Base-by-base conservation (phyloP, 257 asterid species). In the Paulownia fortunei region DNA sequence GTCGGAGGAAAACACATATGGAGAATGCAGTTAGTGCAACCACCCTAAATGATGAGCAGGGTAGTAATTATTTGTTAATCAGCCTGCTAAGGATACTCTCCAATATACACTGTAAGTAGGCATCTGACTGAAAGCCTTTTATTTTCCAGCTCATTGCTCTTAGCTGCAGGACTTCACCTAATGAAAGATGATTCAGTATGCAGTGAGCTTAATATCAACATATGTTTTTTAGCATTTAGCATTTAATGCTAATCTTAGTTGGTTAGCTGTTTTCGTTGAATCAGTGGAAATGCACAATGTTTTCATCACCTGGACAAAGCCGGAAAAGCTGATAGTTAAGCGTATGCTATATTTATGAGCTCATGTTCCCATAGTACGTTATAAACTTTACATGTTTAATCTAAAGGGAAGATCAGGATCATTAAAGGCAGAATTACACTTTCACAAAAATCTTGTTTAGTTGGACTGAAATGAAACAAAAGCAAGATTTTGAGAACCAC, bases 11-110 rank as follows among this genome's bases (percentile, higher is more conserved):
- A 83, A 86, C 94, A 7, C 92, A 89, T 76, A 92, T 94, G 3
- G 92, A 91, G 76, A 89, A 56, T 52, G 82, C 69, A 47, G 82
- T 79, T 27, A 80, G 68, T 75, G 86, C 88, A 27, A 52, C 81
- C 58, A 54, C 84, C 26, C 9, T 73, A 49, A 92, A 81, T 73
- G 86, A 84, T 83, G 94, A 88, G 56, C 85, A 73, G 73, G 86
- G 86, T 19, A 90, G 84, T 80, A 86, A 86, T 78, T 83, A 87
- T 82, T 78, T 88, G 70, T 60, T 92, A 63, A 79, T 84, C 74
- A 90, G 86, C 87, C 82, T 92, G 83, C 89, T 92, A 16, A 88
- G 89, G 87, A 84, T 90, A 81, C 97, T 92, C 79, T 78, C 96
- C 72, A 87, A 90, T 73, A 56, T 84, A 79, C 91, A 88, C n/a